phyloP scores from a whole-genome alignment of 352 stramenopile species.

The Phytophthora litchii region DNA sequence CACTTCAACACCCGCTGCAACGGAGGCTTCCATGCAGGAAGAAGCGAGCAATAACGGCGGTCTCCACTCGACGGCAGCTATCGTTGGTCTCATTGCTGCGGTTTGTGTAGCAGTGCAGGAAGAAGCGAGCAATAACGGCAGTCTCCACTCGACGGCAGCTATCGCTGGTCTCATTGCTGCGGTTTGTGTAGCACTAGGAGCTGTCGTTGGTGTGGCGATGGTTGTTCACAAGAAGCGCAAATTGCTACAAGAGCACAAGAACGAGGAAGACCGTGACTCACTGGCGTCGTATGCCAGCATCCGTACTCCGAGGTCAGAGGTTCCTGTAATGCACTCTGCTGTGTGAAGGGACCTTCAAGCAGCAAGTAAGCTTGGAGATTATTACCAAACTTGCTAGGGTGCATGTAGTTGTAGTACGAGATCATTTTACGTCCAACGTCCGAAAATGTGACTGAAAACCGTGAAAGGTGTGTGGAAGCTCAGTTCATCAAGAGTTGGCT shows the following conservation, averaged over 20 bases:
- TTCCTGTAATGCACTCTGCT: conserved; percentile 20
- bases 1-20: conserved; percentile 10
- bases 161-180: conserved; percentile 27
- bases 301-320: conserved; percentile 20
- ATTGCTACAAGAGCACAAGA: conserved; percentile 30
- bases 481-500: conserved; percentile 12
- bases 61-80: conserved; percentile 17
- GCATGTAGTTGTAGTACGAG: too few species aligned
- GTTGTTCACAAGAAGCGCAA: conserved; percentile 32
- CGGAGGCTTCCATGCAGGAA: conserved; percentile 13
- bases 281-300: conserved; percentile 23
- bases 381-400: too few species aligned
- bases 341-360: conserved; percentile 2
- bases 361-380: background rate
- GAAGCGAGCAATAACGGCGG: conserved; percentile 17
- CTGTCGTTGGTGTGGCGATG: conserved; percentile 15
- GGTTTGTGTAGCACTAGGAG: conserved; percentile 22
- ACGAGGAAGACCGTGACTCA: conserved; percentile 18
- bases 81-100: conserved; percentile 25
- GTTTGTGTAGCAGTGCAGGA: conserved; percentile 26
- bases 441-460: too few species aligned
- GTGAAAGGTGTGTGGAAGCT: background rate
- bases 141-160: conserved; percentile 17
- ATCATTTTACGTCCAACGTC: too few species aligned
- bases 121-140: conserved; percentile 17